Evolutionary conservation across 2,329 filamentous ascomycete genomes (phyloP), one percentile per base, ranked within the genome.

Genomic region (Neofusicoccum laricinum): DNA sequence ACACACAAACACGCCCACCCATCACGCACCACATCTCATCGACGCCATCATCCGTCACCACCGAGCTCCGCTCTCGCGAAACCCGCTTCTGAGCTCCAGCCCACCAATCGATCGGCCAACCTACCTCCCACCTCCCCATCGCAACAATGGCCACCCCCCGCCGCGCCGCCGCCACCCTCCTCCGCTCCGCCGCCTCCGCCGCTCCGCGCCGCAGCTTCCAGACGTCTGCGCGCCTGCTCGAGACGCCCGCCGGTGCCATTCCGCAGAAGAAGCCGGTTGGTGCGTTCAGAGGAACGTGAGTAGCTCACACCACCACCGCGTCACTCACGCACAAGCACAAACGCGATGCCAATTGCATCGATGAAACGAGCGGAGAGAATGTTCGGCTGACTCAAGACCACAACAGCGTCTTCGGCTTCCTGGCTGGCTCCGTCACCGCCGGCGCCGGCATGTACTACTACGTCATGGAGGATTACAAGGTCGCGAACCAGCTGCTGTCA

Each of bases 391-490:
- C 11, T 55, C 25, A 30, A 30, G 53, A 45, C 46, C 21, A 48
- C 46, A 66, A 64, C 71, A 97, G 94, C 65, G 81, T 97, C 66
- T 92, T 97, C 72, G 94, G 94, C 61, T 98, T 98, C 83, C 88
- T 98, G 58, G 84, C 95, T 68, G 94, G 94, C 69, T 88, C 90
- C 67, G 89, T 90, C 51, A 82, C 92, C 61, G 89, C 93, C 49
- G 93, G 92, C 72, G 86, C 85, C 61, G 89, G 87, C 65, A 90
- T 96, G 71, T 98, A 97, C 82, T 93, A 92, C 77, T 98, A 98
- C 78, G 86, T 97, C 69, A 81, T 98, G 71, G 88, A 94, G 76
- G 93, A 98, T 79, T 98, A 97, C 83, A 92, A 93, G 81, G 84
- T 93, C 48, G 91, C 92, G 70, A 98, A 97, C 81, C 91, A 96